phyloP scores from a whole-genome alignment of 2,329 filamentous ascomycete genomes.

The Dothistroma pini region DNA sequence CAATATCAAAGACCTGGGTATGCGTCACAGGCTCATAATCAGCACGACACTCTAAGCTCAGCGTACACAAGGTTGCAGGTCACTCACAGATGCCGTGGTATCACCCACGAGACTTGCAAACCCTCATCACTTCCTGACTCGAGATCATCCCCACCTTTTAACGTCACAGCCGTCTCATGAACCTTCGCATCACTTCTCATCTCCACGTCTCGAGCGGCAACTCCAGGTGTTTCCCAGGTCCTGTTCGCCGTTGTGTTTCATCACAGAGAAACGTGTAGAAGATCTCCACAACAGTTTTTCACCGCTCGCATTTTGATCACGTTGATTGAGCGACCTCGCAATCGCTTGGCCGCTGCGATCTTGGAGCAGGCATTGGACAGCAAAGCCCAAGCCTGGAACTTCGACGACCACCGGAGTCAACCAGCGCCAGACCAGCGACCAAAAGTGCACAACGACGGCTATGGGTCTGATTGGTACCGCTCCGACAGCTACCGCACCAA shows the following conservation, averaged over 20 bases:
- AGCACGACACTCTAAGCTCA: neutral
- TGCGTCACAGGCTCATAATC: neutral
- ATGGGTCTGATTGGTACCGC: neutral
- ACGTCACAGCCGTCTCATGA: neutral
- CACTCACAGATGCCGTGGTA: neutral
- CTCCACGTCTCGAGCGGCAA: neutral
- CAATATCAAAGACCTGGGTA: too few relatives aligned
- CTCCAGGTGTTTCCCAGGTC: neutral
- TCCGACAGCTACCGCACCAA: neutral
- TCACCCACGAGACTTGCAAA: neutral
- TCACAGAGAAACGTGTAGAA: neutral
- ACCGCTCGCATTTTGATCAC: neutral
- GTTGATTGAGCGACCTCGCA: neutral
- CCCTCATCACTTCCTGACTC: neutral
- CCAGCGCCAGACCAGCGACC: neutral
- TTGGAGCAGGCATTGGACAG: neutral
- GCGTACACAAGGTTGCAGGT: neutral
- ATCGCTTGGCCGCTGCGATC: neutral
- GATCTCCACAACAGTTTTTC: neutral
- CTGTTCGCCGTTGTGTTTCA: neutral
- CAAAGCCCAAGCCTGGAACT: neutral
- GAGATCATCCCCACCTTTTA: neutral
- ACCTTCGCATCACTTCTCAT: neutral
- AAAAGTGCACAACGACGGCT: neutral
- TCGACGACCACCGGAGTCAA: neutral